phyloP scores from a whole-genome alignment of 306 rosid genomes.

The Prinsepia uniflora region DNA sequence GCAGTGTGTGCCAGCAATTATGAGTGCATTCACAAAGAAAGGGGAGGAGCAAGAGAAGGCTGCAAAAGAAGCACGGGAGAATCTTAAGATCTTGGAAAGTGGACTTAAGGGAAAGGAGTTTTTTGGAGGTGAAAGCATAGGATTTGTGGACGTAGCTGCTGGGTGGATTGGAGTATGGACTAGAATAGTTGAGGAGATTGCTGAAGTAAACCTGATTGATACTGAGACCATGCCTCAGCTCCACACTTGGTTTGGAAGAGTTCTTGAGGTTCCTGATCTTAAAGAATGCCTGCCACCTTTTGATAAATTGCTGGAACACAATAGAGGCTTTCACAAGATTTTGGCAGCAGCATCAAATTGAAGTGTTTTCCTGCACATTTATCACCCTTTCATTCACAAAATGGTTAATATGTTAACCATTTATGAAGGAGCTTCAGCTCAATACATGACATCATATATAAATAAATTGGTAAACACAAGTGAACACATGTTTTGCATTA shows the following conservation, averaged over 20 bases:
- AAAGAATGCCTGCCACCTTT: conserved; percentile 37
- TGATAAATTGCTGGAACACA: conserved; percentile 34
- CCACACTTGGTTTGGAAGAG: conserved; percentile 32
- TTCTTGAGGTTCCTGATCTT: conserved; percentile 29
- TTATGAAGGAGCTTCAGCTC: neutral
- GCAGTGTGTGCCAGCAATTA: conserved; percentile 37
- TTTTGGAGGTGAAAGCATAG: conserved; percentile 46
- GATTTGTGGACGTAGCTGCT: conserved; percentile 41
- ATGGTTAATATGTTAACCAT: neutral
- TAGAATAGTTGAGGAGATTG: conserved; percentile 28
- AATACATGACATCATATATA: neutral
- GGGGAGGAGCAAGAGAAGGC: conserved; percentile 49
- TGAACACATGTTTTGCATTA: neutral
- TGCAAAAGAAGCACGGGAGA: conserved; percentile 39
- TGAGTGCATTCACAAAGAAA: conserved; percentile 28
- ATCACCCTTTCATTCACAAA: neutral
- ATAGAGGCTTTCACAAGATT: conserved; percentile 16
- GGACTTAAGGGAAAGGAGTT: conserved; percentile 33
- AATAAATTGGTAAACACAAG: neutral
- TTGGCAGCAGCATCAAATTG: conserved; percentile 34
- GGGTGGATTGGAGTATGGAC: conserved; percentile 42
- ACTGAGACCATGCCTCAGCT: conserved; percentile 37
- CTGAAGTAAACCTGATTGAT: conserved; percentile 33
- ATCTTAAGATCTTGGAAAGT: conserved; percentile 41
- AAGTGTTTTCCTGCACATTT: conserved; percentile 12